A percentile compares a stretch with the other conserved stretches of the same genome.
Evolutionary conservation across 2,329 filamentous ascomycete genomes (phyloP).

Genomic region (Fusarium globosum): DNA sequence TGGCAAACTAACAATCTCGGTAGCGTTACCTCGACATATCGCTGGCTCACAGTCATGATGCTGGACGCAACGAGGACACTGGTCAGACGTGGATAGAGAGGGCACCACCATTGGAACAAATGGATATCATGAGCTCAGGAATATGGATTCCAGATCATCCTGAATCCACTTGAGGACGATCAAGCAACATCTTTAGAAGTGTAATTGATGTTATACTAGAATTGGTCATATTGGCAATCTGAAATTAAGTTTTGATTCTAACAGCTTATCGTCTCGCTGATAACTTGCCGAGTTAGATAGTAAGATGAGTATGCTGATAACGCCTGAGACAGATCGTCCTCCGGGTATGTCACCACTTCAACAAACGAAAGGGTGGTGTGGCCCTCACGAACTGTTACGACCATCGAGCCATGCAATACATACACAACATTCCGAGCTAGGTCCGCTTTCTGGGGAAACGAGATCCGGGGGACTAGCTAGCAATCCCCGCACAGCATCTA

Average conservation of each 20-base stretch:
- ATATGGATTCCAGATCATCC: constrained; percentile 34
- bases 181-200: neutral
- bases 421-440: constrained; percentile 21
- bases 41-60: constrained; percentile 47
- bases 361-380: constrained; percentile 30
- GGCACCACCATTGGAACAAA: constrained; percentile 39
- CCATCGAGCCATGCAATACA: neutral
- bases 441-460: constrained; percentile 34
- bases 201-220: constrained; percentile 4
- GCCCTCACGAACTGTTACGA: constrained; percentile 20
- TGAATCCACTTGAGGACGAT: constrained; percentile 10
- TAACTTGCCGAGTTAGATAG: constrained; percentile 7
- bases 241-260: constrained; percentile 10
- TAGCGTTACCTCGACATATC: constrained; percentile 51
- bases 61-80: constrained; percentile 42
- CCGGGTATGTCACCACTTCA: constrained; percentile 8
- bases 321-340: neutral
- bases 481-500: constrained; percentile 26
- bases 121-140: constrained; percentile 42
- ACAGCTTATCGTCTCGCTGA: neutral
- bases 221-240: constrained; percentile 1
- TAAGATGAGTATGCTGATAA: constrained; percentile 1
- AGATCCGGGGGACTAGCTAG: constrained; percentile 33
- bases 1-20: constrained; percentile 13
- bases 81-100: constrained; percentile 48